These are phyloP conservation scores for Umbelopsis sp. DNA, from an alignment of 192 early-diverging fungal species.

Conservation along the genomic window DNA sequence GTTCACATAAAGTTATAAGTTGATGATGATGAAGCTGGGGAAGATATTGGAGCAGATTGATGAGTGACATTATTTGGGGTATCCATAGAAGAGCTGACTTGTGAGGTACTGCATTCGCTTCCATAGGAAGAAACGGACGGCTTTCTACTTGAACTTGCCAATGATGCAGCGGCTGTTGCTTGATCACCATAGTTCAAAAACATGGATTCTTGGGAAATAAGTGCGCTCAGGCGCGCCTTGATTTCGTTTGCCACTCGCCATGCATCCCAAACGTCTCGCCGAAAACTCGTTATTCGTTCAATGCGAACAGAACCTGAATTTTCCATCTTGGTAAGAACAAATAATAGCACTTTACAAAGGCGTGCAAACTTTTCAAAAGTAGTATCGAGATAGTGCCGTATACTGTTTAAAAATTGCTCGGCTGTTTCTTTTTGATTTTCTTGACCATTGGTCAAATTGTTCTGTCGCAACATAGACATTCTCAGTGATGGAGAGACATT, in stretches of 20 bases:
- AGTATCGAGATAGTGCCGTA: slow-evolving; percentile 12
- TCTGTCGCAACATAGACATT: slow-evolving; percentile 1
- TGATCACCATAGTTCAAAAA: not conserved
- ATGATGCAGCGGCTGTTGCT: not conserved
- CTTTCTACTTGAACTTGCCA: not conserved
- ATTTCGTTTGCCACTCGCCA: slow-evolving; percentile 23
- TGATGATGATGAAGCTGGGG: not conserved
- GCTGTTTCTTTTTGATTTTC: slow-evolving; percentile 5
- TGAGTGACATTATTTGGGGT: not conserved
- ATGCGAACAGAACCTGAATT: not conserved
- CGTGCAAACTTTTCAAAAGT: slow-evolving; percentile 32
- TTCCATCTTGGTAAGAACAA: slow-evolving; percentile 27
- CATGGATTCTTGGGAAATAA: slow-evolving; percentile 1
- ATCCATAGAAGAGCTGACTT: not conserved
- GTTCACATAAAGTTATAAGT: not conserved
- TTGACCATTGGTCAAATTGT: not conserved
- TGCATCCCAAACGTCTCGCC: slow-evolving; percentile 25
- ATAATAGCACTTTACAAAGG: slow-evolving; percentile 26
- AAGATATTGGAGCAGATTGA: not conserved
- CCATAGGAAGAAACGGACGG: not conserved
- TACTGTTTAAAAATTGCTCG: not conserved
- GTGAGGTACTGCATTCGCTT: not conserved
- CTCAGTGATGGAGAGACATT: slow-evolving; percentile 17
- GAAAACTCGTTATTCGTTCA: slow-evolving; percentile 28
- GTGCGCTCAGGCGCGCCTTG: not conserved